These are phyloP conservation scores for Dryadomyces quercus-mongolicae DNA, from an alignment of 2,329 filamentous ascomycete species.

Conservation along the genomic window DNA sequence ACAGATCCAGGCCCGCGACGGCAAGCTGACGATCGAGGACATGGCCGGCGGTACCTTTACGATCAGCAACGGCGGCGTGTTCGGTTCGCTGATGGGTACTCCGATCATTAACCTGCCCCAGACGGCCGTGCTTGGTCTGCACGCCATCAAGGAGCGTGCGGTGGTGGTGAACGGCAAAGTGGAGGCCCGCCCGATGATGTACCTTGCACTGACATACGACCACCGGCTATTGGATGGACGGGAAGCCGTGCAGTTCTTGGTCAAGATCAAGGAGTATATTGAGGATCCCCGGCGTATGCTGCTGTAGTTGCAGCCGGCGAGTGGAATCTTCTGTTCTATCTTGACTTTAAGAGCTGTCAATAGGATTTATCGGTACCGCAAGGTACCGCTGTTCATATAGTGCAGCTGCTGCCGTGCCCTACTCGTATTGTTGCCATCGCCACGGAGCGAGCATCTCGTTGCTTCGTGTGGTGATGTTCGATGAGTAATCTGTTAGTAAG, in stretches of 20 bases:
- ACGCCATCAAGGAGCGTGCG: conserved; percentile 91
- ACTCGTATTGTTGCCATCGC: no score
- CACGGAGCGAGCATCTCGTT: no score
- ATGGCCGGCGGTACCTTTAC: conserved; percentile 98
- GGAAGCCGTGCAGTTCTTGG: conserved; percentile 90
- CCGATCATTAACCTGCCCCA: conserved; percentile 98
- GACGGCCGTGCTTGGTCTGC: conserved; percentile 80
- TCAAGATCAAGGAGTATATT: conserved; percentile 96
- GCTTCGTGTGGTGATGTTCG: no score
- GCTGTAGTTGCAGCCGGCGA: conserved; percentile 27
- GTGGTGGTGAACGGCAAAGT: conserved; percentile 87
- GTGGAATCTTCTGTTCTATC: no score
- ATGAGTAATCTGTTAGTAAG: no score
- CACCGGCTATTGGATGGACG: conserved; percentile 90
- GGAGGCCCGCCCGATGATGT: conserved; percentile 99
- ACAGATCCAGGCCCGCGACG: conserved; percentile 63
- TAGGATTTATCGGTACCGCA: no score
- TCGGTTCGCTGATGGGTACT: conserved; percentile 93
- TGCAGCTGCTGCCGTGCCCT: no score
- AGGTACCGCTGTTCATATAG: no score
- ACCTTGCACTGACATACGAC: conserved; percentile 92
- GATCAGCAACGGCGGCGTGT: conserved; percentile 94
- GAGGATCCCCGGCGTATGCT: conserved; percentile 93
- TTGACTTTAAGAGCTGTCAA: no score
- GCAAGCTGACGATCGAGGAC: conserved; percentile 96